Percentiles rank a stretch among this genome's conserved stretches.
Conservation (phyloP, 768 basidiomycete species). For the Brasilioporus rufonigricans region DNA sequence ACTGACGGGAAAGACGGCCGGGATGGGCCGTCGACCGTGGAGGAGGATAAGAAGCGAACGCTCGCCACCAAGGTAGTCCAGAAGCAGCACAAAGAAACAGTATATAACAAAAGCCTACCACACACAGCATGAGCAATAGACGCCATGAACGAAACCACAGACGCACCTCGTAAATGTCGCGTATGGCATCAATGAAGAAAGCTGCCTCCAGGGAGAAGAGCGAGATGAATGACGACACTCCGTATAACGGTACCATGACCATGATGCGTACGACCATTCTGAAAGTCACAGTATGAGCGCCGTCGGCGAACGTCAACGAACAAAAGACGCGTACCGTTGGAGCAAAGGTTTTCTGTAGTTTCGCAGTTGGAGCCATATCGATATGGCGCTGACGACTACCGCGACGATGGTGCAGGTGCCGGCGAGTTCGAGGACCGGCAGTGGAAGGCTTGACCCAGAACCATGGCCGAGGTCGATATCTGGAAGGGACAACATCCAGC, state of each 20-base stretch:
- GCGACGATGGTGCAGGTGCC: constrained; percentile 67
- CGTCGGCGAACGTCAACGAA: not conserved
- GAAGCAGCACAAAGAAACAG: constrained; percentile 81
- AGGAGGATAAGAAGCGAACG: constrained; percentile 88
- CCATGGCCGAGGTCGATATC: constrained; percentile 36
- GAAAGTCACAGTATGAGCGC: constrained; percentile 8
- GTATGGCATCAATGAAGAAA: constrained; percentile 91
- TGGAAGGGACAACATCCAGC: constrained; percentile 10
- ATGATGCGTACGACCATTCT: constrained; percentile 95
- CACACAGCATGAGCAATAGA: not conserved
- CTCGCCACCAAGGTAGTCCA: constrained; percentile 89
- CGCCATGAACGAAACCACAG: not conserved
- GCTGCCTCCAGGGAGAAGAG: constrained; percentile 93
- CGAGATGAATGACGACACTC: constrained; percentile 85
- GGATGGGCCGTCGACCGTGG: constrained; percentile 87
- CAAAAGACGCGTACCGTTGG: constrained; percentile 54
- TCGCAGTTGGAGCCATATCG: constrained; percentile 78
- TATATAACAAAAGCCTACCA: constrained; percentile 89
- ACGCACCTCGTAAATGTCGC: constrained; percentile 93
- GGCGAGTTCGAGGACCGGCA: constrained; percentile 56
- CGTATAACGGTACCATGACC: constrained; percentile 96
- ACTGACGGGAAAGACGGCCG: constrained; percentile 81
- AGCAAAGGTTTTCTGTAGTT: constrained; percentile 82
- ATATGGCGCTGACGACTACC: constrained; percentile 67
- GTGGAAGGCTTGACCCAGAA: constrained; percentile 59